A percentile compares a stretch with the other conserved stretches of the same genome.
These are phyloP conservation scores for Saitozyma podzolica DNA, from an alignment of 768 basidiomycete genomes.

Conservation along the genomic window DNA sequence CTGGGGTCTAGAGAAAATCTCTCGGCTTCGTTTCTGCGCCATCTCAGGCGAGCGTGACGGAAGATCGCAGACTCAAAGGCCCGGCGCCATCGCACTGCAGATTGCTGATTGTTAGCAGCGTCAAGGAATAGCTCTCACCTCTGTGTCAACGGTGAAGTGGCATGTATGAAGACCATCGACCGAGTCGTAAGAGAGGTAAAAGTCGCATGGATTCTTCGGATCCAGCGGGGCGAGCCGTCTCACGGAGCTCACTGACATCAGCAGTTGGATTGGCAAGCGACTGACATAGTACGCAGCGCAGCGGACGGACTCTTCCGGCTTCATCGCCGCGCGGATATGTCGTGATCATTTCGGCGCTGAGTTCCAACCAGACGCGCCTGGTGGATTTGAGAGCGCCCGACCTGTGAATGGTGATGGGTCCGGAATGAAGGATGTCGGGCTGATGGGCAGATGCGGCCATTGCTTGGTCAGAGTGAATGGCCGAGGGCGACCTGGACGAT, in stretches of 20 bases:
- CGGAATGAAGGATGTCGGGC: constrained; percentile 56
- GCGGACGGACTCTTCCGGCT: constrained; percentile 61
- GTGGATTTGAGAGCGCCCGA: constrained; percentile 42
- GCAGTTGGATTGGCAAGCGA: neutral
- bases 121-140: constrained; percentile 13
- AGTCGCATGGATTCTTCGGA: constrained; percentile 56
- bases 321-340: constrained; percentile 62
- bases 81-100: constrained; percentile 47
- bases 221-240: constrained; percentile 57
- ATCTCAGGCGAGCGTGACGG: constrained; percentile 35
- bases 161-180: constrained; percentile 42
- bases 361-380: constrained; percentile 64
- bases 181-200: constrained; percentile 55
- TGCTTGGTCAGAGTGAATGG: constrained; percentile 17
- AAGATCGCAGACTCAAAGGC: constrained; percentile 44
- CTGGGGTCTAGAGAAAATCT: neutral
- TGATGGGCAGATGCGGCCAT: constrained; percentile 50
- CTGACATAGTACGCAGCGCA: constrained; percentile 60
- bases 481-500: constrained; percentile 23
- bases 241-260: constrained; percentile 58
- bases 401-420: constrained; percentile 58
- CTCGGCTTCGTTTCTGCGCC: constrained; percentile 7
- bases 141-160: constrained; percentile 62
- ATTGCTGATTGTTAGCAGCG: constrained; percentile 16
- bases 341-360: constrained; percentile 64